Conservation (phyloP, 75 land plant genomes). For the Pinus taeda region DNA sequence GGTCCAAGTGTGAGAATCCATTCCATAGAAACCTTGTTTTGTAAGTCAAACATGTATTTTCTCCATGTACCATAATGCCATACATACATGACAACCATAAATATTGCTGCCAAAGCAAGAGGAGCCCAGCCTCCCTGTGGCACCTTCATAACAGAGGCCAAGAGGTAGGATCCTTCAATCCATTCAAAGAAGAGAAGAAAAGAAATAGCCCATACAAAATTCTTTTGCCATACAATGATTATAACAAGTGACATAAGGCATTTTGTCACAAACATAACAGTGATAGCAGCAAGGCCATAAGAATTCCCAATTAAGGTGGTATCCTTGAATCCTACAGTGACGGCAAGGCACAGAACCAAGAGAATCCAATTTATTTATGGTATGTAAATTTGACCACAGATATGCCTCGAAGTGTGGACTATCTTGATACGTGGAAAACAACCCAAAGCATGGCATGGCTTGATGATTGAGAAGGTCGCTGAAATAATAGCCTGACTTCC, state of each 20-base stretch:
- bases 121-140: no score
- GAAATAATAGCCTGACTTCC: conserved; percentile 80
- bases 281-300: conserved; percentile 78
- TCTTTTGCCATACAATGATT: conserved; percentile 69
- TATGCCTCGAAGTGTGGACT: conserved; percentile 73
- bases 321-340: conserved; percentile 64
- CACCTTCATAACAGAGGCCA: no score
- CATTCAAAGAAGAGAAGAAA: conserved; percentile 57
- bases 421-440: conserved; percentile 80
- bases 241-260: conserved; percentile 79
- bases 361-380: conserved; percentile 91
- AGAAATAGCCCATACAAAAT: conserved; percentile 20
- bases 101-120: no score
- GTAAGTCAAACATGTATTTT: no score
- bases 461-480: conserved; percentile 77
- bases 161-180: conserved; percentile 39
- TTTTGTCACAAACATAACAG: conserved; percentile 84
- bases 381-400: conserved; percentile 76
- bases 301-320: conserved; percentile 81
- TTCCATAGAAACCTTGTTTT: no score
- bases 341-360: conserved; percentile 63
- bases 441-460: conserved; percentile 71
- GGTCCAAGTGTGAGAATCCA: no score
- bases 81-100: no score
- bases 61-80: no score